Conservation (phyloP, 1,284 basidiomycete species). For the Papiliotrema fonsecae region DNA sequence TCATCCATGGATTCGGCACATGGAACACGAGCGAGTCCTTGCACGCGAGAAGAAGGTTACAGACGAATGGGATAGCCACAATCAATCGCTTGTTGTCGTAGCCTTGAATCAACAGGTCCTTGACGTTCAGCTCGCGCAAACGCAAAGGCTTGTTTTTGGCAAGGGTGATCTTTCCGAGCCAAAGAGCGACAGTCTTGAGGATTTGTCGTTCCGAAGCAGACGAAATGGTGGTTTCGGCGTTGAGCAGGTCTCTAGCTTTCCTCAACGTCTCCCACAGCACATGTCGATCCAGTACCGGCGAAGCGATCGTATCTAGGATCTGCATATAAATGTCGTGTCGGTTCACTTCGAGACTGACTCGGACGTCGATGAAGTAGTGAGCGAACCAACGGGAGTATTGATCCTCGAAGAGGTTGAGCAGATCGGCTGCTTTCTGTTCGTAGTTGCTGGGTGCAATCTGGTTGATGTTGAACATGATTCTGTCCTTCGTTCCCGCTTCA, state of each 20-base stretch:
- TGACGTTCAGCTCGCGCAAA: conserved; percentile 91
- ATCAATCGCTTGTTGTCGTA: conserved; percentile 88
- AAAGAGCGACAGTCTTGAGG: conserved; percentile 91
- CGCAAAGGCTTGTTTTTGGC: conserved; percentile 88
- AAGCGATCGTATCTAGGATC: conserved; percentile 78
- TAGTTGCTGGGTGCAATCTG: conserved; percentile 94
- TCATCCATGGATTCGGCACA: conserved; percentile 96
- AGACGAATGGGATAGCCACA: conserved; percentile 96
- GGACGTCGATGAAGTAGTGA: conserved; percentile 92
- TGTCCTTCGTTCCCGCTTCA: conserved; percentile 83
- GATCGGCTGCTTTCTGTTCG: conserved; percentile 76
- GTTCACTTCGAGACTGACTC: conserved; percentile 93
- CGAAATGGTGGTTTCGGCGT: conserved; percentile 84
- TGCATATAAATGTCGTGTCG: conserved; percentile 94
- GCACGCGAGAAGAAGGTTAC: conserved; percentile 92
- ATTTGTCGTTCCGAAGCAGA: conserved; percentile 77
- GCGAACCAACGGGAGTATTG: conserved; percentile 92
- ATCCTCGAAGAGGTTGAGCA: conserved; percentile 74
- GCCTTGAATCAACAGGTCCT: conserved; percentile 91
- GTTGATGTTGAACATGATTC: conserved; percentile 96
- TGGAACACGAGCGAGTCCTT: conserved; percentile 85
- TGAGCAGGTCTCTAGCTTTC: conserved; percentile 79
- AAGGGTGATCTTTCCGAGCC: conserved; percentile 91
- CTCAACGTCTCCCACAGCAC: conserved; percentile 90
- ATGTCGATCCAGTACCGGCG: conserved; percentile 62